phyloP scores from a whole-genome alignment of 768 basidiomycete genomes.

The Agaricus blazei region DNA sequence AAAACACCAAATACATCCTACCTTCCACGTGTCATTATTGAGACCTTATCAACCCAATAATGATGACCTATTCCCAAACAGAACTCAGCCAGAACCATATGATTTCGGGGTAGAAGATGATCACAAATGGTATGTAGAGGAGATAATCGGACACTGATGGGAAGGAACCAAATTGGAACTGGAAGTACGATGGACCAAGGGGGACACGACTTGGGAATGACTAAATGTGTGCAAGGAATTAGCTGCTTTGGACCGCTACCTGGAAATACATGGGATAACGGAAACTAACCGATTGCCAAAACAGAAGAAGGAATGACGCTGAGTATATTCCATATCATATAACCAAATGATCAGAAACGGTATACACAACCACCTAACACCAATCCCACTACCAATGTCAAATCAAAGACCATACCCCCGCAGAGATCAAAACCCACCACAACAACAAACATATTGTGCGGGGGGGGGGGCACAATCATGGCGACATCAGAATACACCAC shows the following conservation, averaged over 20 bases:
- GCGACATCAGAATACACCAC: no score
- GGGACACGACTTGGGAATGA: constrained; percentile 29
- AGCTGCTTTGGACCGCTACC: constrained; percentile 23
- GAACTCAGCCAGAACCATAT: constrained; percentile 23
- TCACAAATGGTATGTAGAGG: constrained; percentile 32
- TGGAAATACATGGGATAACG: constrained; percentile 21
- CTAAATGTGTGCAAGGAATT: constrained; percentile 18
- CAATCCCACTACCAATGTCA: no score
- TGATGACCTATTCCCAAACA: constrained; percentile 29
- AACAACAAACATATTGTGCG: no score
- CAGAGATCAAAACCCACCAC: no score
- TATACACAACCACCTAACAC: no score
- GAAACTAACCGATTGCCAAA: no score
- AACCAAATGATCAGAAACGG: no score
- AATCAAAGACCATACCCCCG: no score
- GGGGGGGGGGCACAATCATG: no score
- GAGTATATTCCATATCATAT: no score
- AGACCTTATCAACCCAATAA: constrained; percentile 20
- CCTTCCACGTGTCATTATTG: constrained; percentile 30
- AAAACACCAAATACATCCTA: constrained; percentile 8
- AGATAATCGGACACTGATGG: constrained; percentile 22
- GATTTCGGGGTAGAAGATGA: constrained; percentile 28
- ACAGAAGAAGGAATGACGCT: no score
- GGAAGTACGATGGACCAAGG: constrained; percentile 24
- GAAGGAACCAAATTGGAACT: constrained; percentile 14